Conservation (phyloP, 2,329 filamentous ascomycete species). For the Trichoderma semiorbis region DNA sequence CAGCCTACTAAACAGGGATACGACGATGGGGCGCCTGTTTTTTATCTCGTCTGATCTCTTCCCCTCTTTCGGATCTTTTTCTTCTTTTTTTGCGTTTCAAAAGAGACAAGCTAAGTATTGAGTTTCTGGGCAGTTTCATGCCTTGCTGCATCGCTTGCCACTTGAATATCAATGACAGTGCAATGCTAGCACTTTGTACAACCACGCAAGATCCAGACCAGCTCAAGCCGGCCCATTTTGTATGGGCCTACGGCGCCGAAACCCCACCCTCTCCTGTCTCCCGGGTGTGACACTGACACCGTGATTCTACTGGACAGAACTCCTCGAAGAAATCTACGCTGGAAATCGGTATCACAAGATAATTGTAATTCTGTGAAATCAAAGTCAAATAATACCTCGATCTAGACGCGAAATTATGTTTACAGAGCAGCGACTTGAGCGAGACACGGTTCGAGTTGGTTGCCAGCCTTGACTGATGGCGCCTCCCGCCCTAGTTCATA, state of each 20-base stretch:
- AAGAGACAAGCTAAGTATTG: background rate
- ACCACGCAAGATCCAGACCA: background rate
- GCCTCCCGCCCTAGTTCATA: background rate
- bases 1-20: background rate
- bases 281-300: background rate
- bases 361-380: background rate
- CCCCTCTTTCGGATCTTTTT: background rate
- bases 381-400: background rate
- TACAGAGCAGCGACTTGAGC: background rate
- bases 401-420: background rate
- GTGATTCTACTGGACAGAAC: background rate
- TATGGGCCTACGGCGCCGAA: background rate
- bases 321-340: background rate
- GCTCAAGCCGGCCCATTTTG: background rate
- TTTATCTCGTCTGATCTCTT: background rate
- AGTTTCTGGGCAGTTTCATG: background rate
- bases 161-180: background rate
- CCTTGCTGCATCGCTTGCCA: background rate
- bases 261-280: background rate
- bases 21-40: background rate
- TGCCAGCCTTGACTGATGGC: background rate
- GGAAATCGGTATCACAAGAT: background rate
- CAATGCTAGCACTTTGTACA: background rate
- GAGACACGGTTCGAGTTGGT: background rate
- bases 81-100: background rate